A percentile compares a stretch with the other conserved stretches of the same genome.
phyloP scores from a whole-genome alignment of 176 grass and related monocot genomes.

The Microstegium vimineum region DNA sequence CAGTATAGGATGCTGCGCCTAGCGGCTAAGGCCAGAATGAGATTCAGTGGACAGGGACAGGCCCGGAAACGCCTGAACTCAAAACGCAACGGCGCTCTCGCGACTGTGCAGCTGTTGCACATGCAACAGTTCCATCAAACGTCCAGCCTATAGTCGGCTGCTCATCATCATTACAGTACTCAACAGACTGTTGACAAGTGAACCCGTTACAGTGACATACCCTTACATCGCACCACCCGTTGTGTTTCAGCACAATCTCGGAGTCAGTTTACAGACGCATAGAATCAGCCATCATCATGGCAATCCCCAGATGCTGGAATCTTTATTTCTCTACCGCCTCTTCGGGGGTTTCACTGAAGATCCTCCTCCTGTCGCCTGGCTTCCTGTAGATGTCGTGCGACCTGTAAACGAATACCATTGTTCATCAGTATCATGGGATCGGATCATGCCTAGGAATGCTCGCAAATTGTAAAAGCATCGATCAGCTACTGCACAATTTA shows the following conservation, averaged over 20 bases:
- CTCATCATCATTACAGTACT: not conserved
- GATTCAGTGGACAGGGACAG: too few species aligned
- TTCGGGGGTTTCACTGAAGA: slow-evolving; percentile 38
- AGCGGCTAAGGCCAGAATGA: too few species aligned
- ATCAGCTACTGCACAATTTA: not conserved
- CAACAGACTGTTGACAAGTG: not conserved
- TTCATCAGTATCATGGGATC: slow-evolving; percentile 9
- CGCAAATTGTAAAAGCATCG: not conserved
- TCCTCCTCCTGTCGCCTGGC: slow-evolving; percentile 32
- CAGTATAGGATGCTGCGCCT: too few species aligned
- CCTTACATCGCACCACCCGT: not conserved
- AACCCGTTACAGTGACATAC: slow-evolving; percentile 2
- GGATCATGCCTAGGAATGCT: not conserved
- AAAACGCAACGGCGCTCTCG: not conserved
- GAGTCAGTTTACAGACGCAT: slow-evolving; percentile 19
- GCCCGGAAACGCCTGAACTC: not conserved
- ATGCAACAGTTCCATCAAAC: not conserved
- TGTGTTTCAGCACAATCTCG: slow-evolving; percentile 14
- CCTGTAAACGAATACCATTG: slow-evolving; percentile 29
- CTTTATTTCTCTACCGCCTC: slow-evolving; percentile 31
- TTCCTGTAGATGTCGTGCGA: slow-evolving; percentile 12
- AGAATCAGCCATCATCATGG: not conserved
- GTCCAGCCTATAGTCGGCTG: not conserved
- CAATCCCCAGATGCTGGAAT: not conserved
- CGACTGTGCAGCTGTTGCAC: not conserved